Base-by-base conservation (phyloP, 169 alveolate genomes). In the Prorocentrum cordatum region DNA sequence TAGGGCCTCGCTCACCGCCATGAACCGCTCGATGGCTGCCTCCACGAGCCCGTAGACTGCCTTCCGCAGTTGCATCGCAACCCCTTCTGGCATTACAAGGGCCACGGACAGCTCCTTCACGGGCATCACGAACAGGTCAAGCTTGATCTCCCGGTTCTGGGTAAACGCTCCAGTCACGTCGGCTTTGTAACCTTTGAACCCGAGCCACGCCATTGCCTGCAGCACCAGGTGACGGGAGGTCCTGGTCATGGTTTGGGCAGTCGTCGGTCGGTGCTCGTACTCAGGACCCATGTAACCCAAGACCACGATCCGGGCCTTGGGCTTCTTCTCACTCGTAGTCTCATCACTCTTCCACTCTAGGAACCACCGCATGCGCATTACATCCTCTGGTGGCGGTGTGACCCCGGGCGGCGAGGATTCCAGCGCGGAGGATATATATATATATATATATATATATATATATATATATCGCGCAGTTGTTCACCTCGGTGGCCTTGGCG, bases 311-410 rank as follows among this genome's bases (percentile, higher is more conserved):
- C 86, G 14, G 0, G 86, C 86, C 9, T 75, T 75, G 3, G 83
- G 35, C 24, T 71, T 71, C 16, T 10, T 12, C 0, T 26, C 38
- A n/a, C 36, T 24, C 0, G 38, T 39, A 0, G 32, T 58, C 0
- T 61, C 58, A 24, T 73, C 61, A 29, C 47, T n/a, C 14, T 73
- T 73, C 85, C 85, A 73, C 0, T 68, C 54, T 12, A 73, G 38
- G 1, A 73, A 27, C 85, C 85, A 73, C 0, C 85, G 7, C 86
- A 75, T 75, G n/a, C n/a, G n/a, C n/a, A n/a, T n/a, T n/a, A n/a
- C n/a, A n/a, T n/a, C n/a, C n/a, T n/a, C n/a, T n/a, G n/a, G n/a
- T n/a, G n/a, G n/a, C n/a, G n/a, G n/a, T n/a, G n/a, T n/a, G n/a
- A n/a, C n/a, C n/a, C n/a, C n/a, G n/a, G n/a, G n/a, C n/a, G n/a